Evolutionary conservation across 2,329 filamentous ascomycete species (phyloP).

Genomic region (Sporothrix phasma): DNA sequence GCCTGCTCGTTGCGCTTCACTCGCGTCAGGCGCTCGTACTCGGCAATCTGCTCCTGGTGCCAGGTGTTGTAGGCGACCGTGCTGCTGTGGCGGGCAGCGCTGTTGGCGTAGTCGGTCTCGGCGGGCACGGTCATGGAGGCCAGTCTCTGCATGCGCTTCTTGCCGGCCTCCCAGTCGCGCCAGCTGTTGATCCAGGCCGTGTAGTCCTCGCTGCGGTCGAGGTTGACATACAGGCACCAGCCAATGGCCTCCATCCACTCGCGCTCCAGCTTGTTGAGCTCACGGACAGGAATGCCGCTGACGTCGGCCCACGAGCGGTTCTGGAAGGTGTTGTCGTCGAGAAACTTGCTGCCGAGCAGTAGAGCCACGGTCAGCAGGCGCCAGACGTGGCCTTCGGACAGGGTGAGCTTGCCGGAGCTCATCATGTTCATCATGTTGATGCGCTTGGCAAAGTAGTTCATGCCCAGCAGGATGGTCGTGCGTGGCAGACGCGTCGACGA

Average conservation of each 20-base stretch:
- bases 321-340: constrained; percentile 96
- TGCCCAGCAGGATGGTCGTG: constrained; percentile 79
- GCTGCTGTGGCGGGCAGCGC: constrained; percentile 22
- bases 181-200: constrained; percentile 53
- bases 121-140: constrained; percentile 39
- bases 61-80: constrained; percentile 32
- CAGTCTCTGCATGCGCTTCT: constrained; percentile 42
- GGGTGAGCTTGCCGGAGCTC: constrained; percentile 38
- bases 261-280: constrained; percentile 77
- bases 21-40: constrained; percentile 37
- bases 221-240: constrained; percentile 80
- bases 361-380: constrained; percentile 77
- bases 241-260: constrained; percentile 78
- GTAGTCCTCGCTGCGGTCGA: constrained; percentile 63
- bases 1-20: constrained; percentile 32
- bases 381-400: constrained; percentile 66
- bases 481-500: constrained; percentile 83
- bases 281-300: constrained; percentile 73
- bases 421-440: constrained; percentile 61
- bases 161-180: constrained; percentile 46
- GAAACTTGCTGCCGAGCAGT: constrained; percentile 85
- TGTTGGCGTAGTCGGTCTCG: constrained; percentile 31
- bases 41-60: constrained; percentile 45
- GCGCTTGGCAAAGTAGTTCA: constrained; percentile 79
- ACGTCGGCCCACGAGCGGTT: constrained; percentile 96